Conservation (phyloP, 2,329 filamentous ascomycete species). For the Didymella sp. region DNA sequence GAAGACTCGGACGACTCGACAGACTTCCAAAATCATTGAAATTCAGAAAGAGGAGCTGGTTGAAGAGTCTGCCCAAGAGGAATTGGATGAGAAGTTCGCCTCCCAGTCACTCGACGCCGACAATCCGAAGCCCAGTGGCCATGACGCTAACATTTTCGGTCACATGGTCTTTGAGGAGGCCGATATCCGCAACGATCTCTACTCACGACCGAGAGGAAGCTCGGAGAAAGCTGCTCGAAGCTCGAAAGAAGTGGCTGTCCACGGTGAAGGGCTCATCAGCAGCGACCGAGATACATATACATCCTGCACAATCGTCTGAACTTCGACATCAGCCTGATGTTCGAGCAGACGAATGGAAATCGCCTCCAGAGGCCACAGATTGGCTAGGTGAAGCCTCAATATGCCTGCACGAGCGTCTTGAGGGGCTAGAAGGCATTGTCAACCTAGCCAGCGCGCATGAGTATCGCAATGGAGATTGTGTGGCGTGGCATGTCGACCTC, state of each 20-base stretch:
- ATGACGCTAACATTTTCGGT: background rate
- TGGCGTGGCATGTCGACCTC: background rate
- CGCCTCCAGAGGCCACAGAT: background rate
- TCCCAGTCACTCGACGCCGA: background rate
- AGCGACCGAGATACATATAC: background rate
- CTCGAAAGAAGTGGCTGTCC: background rate
- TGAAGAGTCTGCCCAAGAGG: too few species aligned
- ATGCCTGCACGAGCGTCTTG: background rate
- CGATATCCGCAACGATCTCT: background rate
- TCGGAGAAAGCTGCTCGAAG: background rate
- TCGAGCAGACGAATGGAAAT: background rate
- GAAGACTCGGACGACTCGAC: background rate
- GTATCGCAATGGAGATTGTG: background rate
- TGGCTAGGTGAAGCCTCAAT: background rate
- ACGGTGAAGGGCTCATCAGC: background rate
- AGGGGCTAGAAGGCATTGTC: background rate
- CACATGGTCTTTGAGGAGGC: background rate
- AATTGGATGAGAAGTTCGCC: background rate
- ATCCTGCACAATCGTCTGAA: background rate
- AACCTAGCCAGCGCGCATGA: background rate
- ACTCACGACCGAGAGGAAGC: background rate
- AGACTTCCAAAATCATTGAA: background rate
- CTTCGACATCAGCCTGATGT: background rate
- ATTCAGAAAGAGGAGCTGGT: background rate
- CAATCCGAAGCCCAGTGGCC: background rate